Evolutionary conservation across 2,329 filamentous ascomycete genomes (phyloP), one percentile per base, ranked within the genome.

Genomic region (Cladophialophora bantiana): DNA sequence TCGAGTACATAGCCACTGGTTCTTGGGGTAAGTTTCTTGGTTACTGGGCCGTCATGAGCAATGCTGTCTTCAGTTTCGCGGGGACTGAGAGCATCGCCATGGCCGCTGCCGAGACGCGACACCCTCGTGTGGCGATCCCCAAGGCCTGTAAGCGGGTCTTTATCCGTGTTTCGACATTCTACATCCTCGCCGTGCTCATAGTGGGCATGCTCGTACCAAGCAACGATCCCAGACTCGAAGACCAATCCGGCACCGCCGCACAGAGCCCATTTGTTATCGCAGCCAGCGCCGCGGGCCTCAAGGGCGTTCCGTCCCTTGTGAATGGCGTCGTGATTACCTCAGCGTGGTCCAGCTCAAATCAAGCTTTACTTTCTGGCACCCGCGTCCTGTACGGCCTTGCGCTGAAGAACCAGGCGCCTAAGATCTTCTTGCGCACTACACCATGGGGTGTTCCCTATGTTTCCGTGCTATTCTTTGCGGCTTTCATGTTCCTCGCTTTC

Each of bases 1-100:
- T 89, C 38, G 85, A 89, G 72, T 86, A 89, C 73, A 84, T 90
- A n/a, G 82, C 82, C 2, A 80, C 78, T 0, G 87, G 86, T 0
- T 71, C 74, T 3, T 86, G 82, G 79, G 89, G 89, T 13, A 81
- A 82, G 13, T 92, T 92, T 73, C 81, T 91, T 4, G 86, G 85
- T 15, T 86, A 86, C 69, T 89, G 79, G 78, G 74, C 81, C 53
- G 75, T 78, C 4, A 77, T 79, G 52, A 76, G 78, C 70, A 79
- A 78, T 57, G 78, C 78, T 15, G 78, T 78, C 7, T 80, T 80
- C 73, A 77, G 74, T 54, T 80, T 79, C 62, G 78, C 78, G 42
- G 79, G 79, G 12, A 77, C 79, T n/a, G 78, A 80, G 65, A 76
- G 73, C 0, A 76, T 80, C 15, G 78, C 78, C 26, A 78, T 79